Percentiles rank a stretch among this genome's conserved stretches.
Evolutionary conservation across 2,329 filamentous ascomycete genomes (phyloP).

Genomic region (Diaporthe ampelina): DNA sequence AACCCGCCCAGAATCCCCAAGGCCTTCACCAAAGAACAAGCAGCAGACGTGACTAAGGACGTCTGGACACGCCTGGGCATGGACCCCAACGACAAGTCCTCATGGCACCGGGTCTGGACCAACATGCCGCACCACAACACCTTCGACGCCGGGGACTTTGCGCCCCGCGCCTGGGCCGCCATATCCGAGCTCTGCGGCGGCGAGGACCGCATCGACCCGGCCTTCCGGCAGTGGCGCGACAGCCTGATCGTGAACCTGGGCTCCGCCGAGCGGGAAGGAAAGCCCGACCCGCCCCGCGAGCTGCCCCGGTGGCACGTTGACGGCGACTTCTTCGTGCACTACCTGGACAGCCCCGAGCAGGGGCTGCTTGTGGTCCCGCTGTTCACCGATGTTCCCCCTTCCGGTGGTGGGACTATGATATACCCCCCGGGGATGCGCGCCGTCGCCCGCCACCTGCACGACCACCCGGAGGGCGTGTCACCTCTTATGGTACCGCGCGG

Average conservation of each 20-base stretch:
- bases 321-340: slow-evolving; percentile 81
- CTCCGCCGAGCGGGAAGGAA: slow-evolving; percentile 64
- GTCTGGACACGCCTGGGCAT: slow-evolving; percentile 78
- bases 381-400: slow-evolving; percentile 72
- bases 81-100: slow-evolving; percentile 72
- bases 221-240: slow-evolving; percentile 73
- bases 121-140: slow-evolving; percentile 75
- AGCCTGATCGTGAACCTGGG: slow-evolving; percentile 79
- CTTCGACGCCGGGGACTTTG: slow-evolving; percentile 68
- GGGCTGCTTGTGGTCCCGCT: slow-evolving; percentile 77
- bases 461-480: slow-evolving; percentile 75
- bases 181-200: slow-evolving; percentile 78
- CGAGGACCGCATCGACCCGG: slow-evolving; percentile 64
- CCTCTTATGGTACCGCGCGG: slow-evolving; percentile 74
- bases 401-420: slow-evolving; percentile 75
- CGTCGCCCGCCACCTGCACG: slow-evolving; percentile 70
- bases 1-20: slow-evolving; percentile 47
- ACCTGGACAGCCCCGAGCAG: slow-evolving; percentile 79
- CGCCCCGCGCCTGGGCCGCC: slow-evolving; percentile 75
- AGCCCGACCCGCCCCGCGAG: slow-evolving; percentile 63
- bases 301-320: slow-evolving; percentile 77
- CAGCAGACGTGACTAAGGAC: slow-evolving; percentile 52
- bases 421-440: slow-evolving; percentile 70
- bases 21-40: slow-evolving; percentile 56
- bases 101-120: slow-evolving; percentile 72